A percentile compares a stretch with the other conserved stretches of the same genome.
Evolutionary conservation across 495 filamentous ascomycete genomes (phyloP).

Genomic region (Melanomma pulvis-pyrius): DNA sequence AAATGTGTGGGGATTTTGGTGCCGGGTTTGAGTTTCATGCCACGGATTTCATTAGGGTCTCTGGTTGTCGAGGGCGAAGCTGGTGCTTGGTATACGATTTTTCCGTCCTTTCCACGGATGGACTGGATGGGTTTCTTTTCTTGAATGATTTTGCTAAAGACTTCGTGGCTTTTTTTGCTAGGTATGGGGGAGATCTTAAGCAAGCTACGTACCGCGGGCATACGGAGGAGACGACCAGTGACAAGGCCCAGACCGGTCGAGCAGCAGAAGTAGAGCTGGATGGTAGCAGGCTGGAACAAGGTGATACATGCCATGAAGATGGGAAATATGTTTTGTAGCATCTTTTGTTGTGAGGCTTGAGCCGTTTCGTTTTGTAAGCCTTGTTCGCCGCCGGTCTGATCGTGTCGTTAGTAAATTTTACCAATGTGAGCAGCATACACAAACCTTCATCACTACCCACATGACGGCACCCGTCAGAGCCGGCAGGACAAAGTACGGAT

Average conservation of each 20-base stretch:
- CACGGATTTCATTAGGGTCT: slow-evolving; percentile 5
- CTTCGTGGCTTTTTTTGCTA: neutral
- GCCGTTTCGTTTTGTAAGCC: slow-evolving; percentile 32
- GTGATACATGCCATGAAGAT: slow-evolving; percentile 64
- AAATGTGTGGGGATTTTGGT: neutral
- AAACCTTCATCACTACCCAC: slow-evolving; percentile 61
- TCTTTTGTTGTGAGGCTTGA: slow-evolving; percentile 49
- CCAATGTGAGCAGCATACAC: slow-evolving; percentile 36
- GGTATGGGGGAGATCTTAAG: slow-evolving; percentile 57
- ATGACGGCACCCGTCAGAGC: slow-evolving; percentile 53
- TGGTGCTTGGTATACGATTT: slow-evolving; percentile 8
- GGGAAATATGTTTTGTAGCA: slow-evolving; percentile 62
- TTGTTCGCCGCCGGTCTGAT: slow-evolving; percentile 58
- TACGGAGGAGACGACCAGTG: slow-evolving; percentile 62
- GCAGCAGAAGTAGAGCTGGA: slow-evolving; percentile 73
- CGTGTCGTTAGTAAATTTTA: slow-evolving; percentile 39
- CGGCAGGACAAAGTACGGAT: slow-evolving; percentile 79
- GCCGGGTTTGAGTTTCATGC: slow-evolving; percentile 59
- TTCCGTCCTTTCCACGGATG: slow-evolving; percentile 3
- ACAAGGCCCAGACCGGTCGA: slow-evolving; percentile 57
- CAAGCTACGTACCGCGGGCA: slow-evolving; percentile 51
- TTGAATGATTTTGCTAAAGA: neutral
- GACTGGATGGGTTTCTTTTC: slow-evolving; percentile 5
- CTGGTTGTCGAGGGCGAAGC: neutral
- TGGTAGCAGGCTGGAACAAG: slow-evolving; percentile 62